A percentile compares a stretch with the other conserved stretches of the same genome.
Evolutionary conservation across 116 monocot species (phyloP).

Genomic region (Zostera marina): DNA sequence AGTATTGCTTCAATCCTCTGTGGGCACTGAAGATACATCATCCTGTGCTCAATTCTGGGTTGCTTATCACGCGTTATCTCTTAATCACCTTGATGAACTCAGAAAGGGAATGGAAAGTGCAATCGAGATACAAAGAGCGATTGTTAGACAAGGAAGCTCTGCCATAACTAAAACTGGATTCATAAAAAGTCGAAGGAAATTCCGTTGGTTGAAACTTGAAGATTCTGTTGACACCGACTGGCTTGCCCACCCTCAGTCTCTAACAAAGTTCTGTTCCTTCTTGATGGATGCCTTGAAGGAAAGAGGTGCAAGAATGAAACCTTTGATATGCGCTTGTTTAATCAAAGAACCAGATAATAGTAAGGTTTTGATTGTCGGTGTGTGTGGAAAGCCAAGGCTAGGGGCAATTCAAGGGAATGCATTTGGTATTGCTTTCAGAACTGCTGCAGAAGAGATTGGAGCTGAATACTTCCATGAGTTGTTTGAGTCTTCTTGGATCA

Average conservation of each 20-base stretch:
- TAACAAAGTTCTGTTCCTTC: slow-evolving; percentile 72
- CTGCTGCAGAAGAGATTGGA: slow-evolving; percentile 67
- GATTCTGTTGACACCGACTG: slow-evolving; percentile 47
- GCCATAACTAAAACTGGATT: slow-evolving; percentile 75
- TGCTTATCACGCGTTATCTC: slow-evolving; percentile 66
- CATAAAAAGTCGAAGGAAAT: slow-evolving; percentile 57
- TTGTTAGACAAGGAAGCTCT: slow-evolving; percentile 61
- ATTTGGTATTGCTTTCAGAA: slow-evolving; percentile 71
- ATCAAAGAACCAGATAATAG: slow-evolving; percentile 23
- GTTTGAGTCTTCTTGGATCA: slow-evolving; percentile 91
- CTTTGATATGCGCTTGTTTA: slow-evolving; percentile 55
- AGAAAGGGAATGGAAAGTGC: slow-evolving; percentile 80
- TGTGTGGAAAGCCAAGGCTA: slow-evolving; percentile 63
- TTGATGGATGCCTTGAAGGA: slow-evolving; percentile 77
- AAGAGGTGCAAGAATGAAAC: slow-evolving; percentile 79
- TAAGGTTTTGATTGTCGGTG: slow-evolving; percentile 67
- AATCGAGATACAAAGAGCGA: slow-evolving; percentile 79
- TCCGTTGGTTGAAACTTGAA: slow-evolving; percentile 76
- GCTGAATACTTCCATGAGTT: slow-evolving; percentile 73
- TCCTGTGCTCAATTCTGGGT: slow-evolving; percentile 59
- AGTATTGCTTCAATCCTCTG: no score
- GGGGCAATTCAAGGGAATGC: slow-evolving; percentile 79
- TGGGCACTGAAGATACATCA: slow-evolving; percentile 22
- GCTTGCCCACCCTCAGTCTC: slow-evolving; percentile 51
- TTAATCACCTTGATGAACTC: slow-evolving; percentile 47